A percentile compares a stretch with the other conserved stretches of the same genome.
Conservation (phyloP, 2,329 filamentous ascomycete species). For the Epicoccum sorghinum region DNA sequence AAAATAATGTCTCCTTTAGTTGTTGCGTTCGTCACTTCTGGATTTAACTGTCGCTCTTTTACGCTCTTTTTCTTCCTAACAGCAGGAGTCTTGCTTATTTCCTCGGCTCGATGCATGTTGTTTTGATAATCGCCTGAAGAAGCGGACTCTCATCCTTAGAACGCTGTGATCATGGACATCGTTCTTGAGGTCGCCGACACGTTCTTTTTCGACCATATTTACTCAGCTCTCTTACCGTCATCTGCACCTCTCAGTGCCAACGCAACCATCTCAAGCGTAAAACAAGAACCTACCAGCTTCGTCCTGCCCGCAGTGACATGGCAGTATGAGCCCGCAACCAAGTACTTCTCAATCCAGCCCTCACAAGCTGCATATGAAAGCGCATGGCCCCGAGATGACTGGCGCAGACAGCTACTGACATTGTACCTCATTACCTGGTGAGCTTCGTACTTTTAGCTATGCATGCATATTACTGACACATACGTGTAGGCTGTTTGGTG, state of each 20-base stretch:
- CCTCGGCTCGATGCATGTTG: too few relatives aligned
- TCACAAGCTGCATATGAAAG: slow-evolving; percentile 80
- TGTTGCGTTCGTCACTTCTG: too few relatives aligned
- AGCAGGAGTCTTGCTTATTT: too few relatives aligned
- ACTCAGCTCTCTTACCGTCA: slow-evolving; percentile 71
- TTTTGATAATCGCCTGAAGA: background rate
- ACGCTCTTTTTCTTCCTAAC: too few relatives aligned
- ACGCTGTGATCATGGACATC: slow-evolving; percentile 74
- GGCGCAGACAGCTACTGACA: slow-evolving; percentile 73
- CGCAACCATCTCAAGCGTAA: slow-evolving; percentile 60
- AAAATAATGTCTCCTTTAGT: too few relatives aligned
- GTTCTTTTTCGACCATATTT: slow-evolving; percentile 79
- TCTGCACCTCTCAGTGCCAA: slow-evolving; percentile 58
- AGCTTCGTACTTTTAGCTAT: background rate
- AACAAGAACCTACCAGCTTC: slow-evolving; percentile 45
- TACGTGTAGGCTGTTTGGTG: slow-evolving; percentile 77
- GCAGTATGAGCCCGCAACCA: slow-evolving; percentile 74
- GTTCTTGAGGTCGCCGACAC: slow-evolving; percentile 85
- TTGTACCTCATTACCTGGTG: slow-evolving; percentile 89
- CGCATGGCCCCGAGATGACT: slow-evolving; percentile 76
- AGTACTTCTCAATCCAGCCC: slow-evolving; percentile 72
- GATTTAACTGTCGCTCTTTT: too few relatives aligned
- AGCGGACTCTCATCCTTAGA: too few relatives aligned
- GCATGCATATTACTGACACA: slow-evolving; percentile 14
- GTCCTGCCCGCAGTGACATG: slow-evolving; percentile 51